Evolutionary conservation across 2,329 filamentous ascomycete genomes (phyloP).

Genomic region (Pseudogymnoascus sp.): DNA sequence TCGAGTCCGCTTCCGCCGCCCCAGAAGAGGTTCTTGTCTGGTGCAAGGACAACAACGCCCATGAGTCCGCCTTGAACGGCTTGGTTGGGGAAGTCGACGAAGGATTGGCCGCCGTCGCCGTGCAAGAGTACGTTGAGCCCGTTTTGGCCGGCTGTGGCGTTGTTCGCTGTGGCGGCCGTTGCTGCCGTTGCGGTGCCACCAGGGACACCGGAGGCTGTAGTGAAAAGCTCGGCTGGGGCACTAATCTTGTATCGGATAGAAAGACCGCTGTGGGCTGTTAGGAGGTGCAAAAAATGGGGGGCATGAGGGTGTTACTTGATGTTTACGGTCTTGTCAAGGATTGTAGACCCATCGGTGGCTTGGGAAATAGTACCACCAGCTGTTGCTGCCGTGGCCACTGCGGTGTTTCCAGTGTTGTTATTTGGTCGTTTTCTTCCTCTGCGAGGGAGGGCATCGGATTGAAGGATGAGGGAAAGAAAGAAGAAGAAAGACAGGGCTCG

Average conservation of each 20-base stretch:
- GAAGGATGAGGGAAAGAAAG: not conserved
- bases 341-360: slow-evolving; percentile 46
- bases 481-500: not conserved
- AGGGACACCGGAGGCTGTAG: slow-evolving; percentile 38
- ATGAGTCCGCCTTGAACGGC: slow-evolving; percentile 66
- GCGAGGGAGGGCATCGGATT: slow-evolving; percentile 4
- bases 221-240: slow-evolving; percentile 46
- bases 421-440: not conserved
- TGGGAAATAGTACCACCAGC: slow-evolving; percentile 25
- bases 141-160: slow-evolving; percentile 29
- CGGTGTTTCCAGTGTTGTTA: not conserved
- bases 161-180: slow-evolving; percentile 19
- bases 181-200: slow-evolving; percentile 31
- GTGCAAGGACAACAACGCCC: slow-evolving; percentile 62
- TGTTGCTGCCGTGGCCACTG: not conserved
- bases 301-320: slow-evolving; percentile 38
- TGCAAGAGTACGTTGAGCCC: slow-evolving; percentile 51
- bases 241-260: slow-evolving; percentile 48
- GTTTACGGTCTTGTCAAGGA: slow-evolving; percentile 44
- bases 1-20: slow-evolving; percentile 44
- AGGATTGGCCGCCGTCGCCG: slow-evolving; percentile 49
- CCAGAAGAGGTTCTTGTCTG: slow-evolving; percentile 49
- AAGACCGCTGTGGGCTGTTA: slow-evolving; percentile 34
- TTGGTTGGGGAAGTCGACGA: slow-evolving; percentile 77
- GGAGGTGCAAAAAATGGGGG: not conserved